A percentile compares a stretch with the other conserved stretches of the same genome.
Evolutionary conservation across 768 basidiomycete genomes (phyloP).

Genomic region (Pisolithus orientalis): DNA sequence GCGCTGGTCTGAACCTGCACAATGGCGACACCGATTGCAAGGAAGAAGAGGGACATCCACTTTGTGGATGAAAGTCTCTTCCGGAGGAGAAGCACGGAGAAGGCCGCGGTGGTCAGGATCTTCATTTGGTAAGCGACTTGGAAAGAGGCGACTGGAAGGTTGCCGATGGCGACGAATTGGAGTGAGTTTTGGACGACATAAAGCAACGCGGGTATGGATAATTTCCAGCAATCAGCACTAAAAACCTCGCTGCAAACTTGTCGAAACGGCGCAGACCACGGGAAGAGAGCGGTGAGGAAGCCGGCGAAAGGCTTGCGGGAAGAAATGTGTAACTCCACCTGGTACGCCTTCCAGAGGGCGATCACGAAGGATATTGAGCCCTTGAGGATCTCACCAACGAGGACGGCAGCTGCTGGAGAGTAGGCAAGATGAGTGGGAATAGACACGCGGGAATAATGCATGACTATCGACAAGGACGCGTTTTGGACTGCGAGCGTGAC

Average conservation of each 20-base stretch:
- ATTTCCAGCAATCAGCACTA: constrained; percentile 93
- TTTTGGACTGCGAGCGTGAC: constrained; percentile 92
- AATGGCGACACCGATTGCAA: constrained; percentile 90
- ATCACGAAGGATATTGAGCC: constrained; percentile 87
- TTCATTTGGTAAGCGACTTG: constrained; percentile 99
- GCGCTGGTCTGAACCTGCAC: constrained; percentile 83
- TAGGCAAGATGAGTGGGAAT: constrained; percentile 74
- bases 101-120: constrained; percentile 92
- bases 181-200: constrained; percentile 96
- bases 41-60: constrained; percentile 83
- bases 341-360: constrained; percentile 54
- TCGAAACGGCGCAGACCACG: constrained; percentile 45
- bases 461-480: constrained; percentile 90
- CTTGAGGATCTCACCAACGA: constrained; percentile 92
- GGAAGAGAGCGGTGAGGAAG: constrained; percentile 32
- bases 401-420: constrained; percentile 90
- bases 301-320: constrained; percentile 35
- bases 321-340: constrained; percentile 36
- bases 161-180: constrained; percentile 93
- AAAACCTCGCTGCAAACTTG: constrained; percentile 70
- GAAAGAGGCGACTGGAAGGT: constrained; percentile 94
- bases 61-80: constrained; percentile 66
- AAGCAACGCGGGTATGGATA: constrained; percentile 92
- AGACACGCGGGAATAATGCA: constrained; percentile 97
- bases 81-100: constrained; percentile 79